phyloP scores from a whole-genome alignment of 2,329 filamentous ascomycete species.

The Neurospora sp. region DNA sequence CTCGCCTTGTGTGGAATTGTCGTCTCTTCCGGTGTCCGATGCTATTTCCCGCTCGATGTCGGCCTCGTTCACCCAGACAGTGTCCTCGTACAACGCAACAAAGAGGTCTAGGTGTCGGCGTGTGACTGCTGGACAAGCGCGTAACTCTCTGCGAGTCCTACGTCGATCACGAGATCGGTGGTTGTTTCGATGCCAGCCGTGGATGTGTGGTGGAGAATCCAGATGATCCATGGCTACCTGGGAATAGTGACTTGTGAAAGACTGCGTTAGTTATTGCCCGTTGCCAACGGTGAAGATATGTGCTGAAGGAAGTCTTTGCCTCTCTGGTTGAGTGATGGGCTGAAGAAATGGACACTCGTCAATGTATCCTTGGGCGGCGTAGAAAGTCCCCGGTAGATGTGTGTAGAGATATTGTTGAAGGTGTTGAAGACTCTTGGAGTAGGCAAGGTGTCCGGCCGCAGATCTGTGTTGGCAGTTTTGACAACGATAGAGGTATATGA shows the following conservation, averaged over 20 bases:
- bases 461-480: background rate
- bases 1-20: background rate
- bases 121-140: background rate
- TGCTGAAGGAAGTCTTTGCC: background rate
- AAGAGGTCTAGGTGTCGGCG: background rate
- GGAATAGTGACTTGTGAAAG: rapidly evolving
- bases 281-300: background rate
- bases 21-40: background rate
- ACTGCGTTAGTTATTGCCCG: background rate
- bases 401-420: background rate
- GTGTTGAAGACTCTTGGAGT: background rate
- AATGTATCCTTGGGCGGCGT: background rate
- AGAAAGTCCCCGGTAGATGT: background rate
- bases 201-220: background rate
- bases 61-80: background rate
- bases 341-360: background rate
- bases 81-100: background rate
- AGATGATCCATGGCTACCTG: background rate
- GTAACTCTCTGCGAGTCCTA: background rate
- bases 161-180: background rate
- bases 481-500: background rate
- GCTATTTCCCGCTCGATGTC: background rate
- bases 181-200: background rate
- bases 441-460: background rate
- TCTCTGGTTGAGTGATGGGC: rapidly evolving